Base-by-base conservation (phyloP, 768 basidiomycete species). In the Collybia nuda region DNA sequence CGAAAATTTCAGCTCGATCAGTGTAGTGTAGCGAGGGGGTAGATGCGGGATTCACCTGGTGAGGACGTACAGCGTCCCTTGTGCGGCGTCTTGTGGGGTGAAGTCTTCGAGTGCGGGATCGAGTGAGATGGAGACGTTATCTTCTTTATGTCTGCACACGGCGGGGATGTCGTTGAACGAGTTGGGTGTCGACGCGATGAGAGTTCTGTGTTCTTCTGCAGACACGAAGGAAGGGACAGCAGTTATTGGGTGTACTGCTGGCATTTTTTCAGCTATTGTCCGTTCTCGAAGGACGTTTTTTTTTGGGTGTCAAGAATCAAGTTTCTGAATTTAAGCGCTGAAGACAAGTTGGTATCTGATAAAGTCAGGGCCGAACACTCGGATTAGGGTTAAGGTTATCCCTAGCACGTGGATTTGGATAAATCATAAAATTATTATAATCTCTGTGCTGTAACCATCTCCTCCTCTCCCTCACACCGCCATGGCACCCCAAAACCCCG, bases 91-190 rank as follows among this genome's bases (percentile, higher is more conserved):
- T 28, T 77, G 68, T 3, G 70, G 59, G 11, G 77, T 64, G 62
- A 91, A 86, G 3, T 73, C 82, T 5, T 80, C 76, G 50, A 88
- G 63, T 9, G 32, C 73, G 14, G 93, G 93, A 50, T 90, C 85
- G 37, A 96, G 72, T 0, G 72, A 61, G 46, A 92, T 72, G 2
- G 81, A 75, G 44, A 95, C 89, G 60, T 81, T 77, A 1, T 85
- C 79, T 60, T 94, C 81, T 59, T 79, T 77, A 71, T 90, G 85
- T 57, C 83, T 79, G 47, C 96, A 72, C 49, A 94, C 75, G 1
- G 95, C 86, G 1, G 88, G 92, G 50, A 98, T 94, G 58, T 89
- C 86, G 53, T 68, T 74, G 70, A 98, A 97, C 0, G 91, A 90
- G 1, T 76, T 61, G 1, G 96, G 96, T 0, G 96, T 98, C 1